Evolutionary conservation across 2,329 filamentous ascomycete genomes (phyloP).

Genomic region (Apiospora marii): DNA sequence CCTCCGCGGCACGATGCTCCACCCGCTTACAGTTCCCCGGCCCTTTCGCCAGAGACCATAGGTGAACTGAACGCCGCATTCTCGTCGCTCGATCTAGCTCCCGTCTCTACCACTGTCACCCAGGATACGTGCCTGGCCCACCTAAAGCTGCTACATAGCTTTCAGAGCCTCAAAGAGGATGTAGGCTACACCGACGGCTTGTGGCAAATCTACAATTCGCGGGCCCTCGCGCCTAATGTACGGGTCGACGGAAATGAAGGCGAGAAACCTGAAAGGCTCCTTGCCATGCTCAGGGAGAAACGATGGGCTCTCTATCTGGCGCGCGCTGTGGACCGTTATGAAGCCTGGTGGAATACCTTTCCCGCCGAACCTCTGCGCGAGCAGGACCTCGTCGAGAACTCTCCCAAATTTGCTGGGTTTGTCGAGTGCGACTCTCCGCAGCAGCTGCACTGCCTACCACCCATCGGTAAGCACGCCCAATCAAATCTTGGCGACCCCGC

Average conservation of each 20-base stretch:
- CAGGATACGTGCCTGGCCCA: slow-evolving; percentile 73
- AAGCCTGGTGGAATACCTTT: slow-evolving; percentile 66
- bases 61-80: slow-evolving; percentile 44
- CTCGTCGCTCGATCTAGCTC: slow-evolving; percentile 46
- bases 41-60: slow-evolving; percentile 29
- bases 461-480: slow-evolving; percentile 57
- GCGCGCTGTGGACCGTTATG: slow-evolving; percentile 73
- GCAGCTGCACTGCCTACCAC: slow-evolving; percentile 58
- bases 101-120: slow-evolving; percentile 45
- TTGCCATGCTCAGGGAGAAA: slow-evolving; percentile 71
- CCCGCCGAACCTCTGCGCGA: slow-evolving; percentile 43
- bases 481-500: neutral
- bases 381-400: slow-evolving; percentile 43
- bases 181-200: slow-evolving; percentile 72
- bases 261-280: slow-evolving; percentile 45
- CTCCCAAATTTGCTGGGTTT: slow-evolving; percentile 45
- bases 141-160: slow-evolving; percentile 73
- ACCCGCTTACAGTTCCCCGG: neutral
- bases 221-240: slow-evolving; percentile 38
- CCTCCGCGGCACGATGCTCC: neutral
- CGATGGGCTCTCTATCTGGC: slow-evolving; percentile 76
- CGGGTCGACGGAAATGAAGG: slow-evolving; percentile 31
- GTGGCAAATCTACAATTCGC: slow-evolving; percentile 66
- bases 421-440: slow-evolving; percentile 37
- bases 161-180: slow-evolving; percentile 72